Conservation (phyloP, 2,329 filamentous ascomycete species). For the Stromatinia cepivora region DNA sequence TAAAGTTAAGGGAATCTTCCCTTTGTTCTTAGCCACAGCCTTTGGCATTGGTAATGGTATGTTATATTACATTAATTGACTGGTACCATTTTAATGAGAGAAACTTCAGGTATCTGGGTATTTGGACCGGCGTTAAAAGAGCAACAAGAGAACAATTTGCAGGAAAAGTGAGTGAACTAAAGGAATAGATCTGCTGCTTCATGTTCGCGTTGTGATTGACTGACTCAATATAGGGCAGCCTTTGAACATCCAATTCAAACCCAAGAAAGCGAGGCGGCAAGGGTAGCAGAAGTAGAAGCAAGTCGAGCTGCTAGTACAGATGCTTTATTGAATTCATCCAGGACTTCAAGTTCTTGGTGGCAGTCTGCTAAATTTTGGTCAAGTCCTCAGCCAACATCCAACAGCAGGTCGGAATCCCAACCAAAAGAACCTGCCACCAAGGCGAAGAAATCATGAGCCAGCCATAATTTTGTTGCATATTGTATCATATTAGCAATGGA, state of each 20-base stretch:
- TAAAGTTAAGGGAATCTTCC: constrained; percentile 35
- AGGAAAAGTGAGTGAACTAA: constrained; percentile 28
- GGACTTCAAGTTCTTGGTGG: constrained; percentile 34
- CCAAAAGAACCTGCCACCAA: background rate
- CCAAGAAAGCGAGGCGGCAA: constrained; percentile 25
- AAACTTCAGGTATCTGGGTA: constrained; percentile 34
- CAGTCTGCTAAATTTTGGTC: constrained; percentile 30
- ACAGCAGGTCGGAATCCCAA: background rate
- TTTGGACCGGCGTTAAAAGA: constrained; percentile 41
- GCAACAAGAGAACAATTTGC: constrained; percentile 29
- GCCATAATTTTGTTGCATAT: background rate
- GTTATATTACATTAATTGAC: background rate
- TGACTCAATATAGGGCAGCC: constrained; percentile 29
- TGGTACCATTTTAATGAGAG: background rate
- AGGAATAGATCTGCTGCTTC: background rate
- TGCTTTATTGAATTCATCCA: constrained; percentile 26
- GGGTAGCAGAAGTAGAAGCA: constrained; percentile 30
- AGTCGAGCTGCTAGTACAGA: constrained; percentile 31
- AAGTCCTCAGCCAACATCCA: constrained; percentile 11
- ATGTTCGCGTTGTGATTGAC: background rate
- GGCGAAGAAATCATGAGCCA: background rate
- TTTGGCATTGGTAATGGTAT: constrained; percentile 40
- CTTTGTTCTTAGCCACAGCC: constrained; percentile 36
- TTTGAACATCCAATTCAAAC: constrained; percentile 24
- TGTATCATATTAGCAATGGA: background rate